phyloP scores from a whole-genome alignment of 2,329 filamentous ascomycete species.

The Colletotrichum eremochloae region DNA sequence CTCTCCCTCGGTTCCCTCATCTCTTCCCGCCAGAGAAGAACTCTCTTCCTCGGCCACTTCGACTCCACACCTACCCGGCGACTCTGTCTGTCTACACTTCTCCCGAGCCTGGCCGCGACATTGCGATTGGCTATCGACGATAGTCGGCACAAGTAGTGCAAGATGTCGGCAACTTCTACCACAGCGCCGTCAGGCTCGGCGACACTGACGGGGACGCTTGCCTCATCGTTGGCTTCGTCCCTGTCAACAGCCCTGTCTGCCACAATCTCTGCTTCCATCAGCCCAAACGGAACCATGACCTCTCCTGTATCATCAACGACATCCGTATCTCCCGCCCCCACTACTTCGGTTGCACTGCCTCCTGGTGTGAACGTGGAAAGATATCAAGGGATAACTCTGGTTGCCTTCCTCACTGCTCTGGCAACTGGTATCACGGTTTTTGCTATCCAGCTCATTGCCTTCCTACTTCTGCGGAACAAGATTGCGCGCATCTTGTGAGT shows the following conservation, averaged over 20 bases:
- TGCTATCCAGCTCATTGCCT: constrained; percentile 74
- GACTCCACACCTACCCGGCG: neutral
- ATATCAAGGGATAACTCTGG: constrained; percentile 59
- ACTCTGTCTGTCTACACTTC: no score
- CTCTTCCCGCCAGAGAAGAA: neutral
- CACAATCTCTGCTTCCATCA: constrained; percentile 23
- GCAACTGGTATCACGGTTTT: constrained; percentile 74
- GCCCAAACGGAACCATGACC: constrained; percentile 31
- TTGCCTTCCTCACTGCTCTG: constrained; percentile 75
- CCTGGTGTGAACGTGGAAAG: constrained; percentile 17
- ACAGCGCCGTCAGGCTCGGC: constrained; percentile 40
- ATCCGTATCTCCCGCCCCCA: neutral
- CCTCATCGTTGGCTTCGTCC: constrained; percentile 43
- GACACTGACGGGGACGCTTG: constrained; percentile 40
- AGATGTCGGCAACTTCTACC: constrained; percentile 34
- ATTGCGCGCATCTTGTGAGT: constrained; percentile 86
- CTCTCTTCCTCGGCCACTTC: neutral
- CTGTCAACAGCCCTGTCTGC: constrained; percentile 26
- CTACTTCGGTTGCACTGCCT: neutral
- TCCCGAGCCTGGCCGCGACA: neutral
- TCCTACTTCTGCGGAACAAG: constrained; percentile 82
- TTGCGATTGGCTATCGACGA: neutral
- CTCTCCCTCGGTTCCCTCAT: constrained; percentile 2
- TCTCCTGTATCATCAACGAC: constrained; percentile 2
- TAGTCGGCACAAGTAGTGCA: constrained; percentile 8